These are phyloP conservation scores for Diaporthe humulicola DNA, from an alignment of 2,329 filamentous ascomycete genomes.

Conservation along the genomic window DNA sequence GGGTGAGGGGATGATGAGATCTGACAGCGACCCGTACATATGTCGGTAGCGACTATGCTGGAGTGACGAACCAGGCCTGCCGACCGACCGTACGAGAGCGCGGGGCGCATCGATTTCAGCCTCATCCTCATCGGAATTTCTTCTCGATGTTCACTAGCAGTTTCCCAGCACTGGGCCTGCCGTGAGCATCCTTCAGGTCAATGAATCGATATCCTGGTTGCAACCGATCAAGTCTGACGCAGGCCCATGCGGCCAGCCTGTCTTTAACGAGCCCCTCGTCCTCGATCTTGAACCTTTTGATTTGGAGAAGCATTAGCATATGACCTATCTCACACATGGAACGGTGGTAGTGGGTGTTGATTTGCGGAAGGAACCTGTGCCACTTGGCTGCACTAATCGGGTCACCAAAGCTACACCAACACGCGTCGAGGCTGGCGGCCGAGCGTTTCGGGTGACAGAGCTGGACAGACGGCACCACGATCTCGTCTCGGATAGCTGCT, in stretches of 20 bases:
- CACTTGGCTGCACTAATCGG: slow-evolving; percentile 41
- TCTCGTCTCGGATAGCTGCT: slow-evolving; percentile 32
- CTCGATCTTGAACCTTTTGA: slow-evolving; percentile 66
- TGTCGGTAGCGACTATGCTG: background rate
- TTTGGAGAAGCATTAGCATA: slow-evolving; percentile 15
- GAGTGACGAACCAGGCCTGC: background rate
- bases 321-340: slow-evolving; percentile 17
- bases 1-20: slow-evolving; percentile 4
- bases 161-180: slow-evolving; percentile 59
- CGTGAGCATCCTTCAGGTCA: slow-evolving; percentile 60
- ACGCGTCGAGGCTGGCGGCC: slow-evolving; percentile 16
- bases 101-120: background rate
- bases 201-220: slow-evolving; percentile 68
- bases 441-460: background rate
- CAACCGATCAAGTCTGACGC: slow-evolving; percentile 71
- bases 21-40: background rate
- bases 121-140: slow-evolving; percentile 53
- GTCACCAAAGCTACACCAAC: slow-evolving; percentile 35
- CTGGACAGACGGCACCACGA: slow-evolving; percentile 13
- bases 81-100: background rate
- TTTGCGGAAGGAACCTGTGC: background rate
- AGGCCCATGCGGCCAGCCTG: slow-evolving; percentile 66
- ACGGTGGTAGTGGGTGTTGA: background rate
- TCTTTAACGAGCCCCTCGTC: slow-evolving; percentile 59
- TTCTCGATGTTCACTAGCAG: slow-evolving; percentile 68